phyloP scores from a whole-genome alignment of 139 green algal species.

The Mesotaenium endlicherianum region DNA sequence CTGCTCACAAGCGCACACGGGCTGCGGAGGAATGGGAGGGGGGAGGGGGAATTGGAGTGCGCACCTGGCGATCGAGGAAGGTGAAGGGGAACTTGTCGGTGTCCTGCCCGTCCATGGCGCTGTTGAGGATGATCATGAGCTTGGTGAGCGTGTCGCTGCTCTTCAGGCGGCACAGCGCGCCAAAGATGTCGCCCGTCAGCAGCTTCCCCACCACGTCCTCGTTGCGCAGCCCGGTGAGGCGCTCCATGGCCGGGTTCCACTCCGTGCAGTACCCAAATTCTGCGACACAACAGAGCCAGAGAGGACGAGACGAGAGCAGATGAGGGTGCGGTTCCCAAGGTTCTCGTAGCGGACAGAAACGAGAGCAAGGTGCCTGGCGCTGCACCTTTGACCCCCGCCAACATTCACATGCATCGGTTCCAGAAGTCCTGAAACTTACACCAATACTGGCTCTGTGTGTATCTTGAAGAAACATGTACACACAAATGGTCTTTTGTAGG shows the following conservation, averaged over 20 bases:
- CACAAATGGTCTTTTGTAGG: no score
- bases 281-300: background rate
- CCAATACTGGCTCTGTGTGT: no score
- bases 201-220: slow-evolving; percentile 50
- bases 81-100: slow-evolving; percentile 45
- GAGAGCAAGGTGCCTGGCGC: no score
- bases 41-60: background rate
- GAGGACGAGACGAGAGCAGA: no score
- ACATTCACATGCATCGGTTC: no score
- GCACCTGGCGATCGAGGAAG: slow-evolving; percentile 36
- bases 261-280: slow-evolving; percentile 45
- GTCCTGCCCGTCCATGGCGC: slow-evolving; percentile 48
- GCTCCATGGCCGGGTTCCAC: slow-evolving; percentile 51
- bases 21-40: background rate
- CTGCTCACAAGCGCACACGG: background rate
- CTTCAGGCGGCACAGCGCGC: slow-evolving; percentile 26
- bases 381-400: no score
- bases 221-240: slow-evolving; percentile 16
- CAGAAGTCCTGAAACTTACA: no score
- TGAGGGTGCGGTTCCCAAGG: no score
- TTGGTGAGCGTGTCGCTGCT: slow-evolving; percentile 38
- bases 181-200: slow-evolving; percentile 53
- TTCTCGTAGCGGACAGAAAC: no score
- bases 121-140: slow-evolving; percentile 52
- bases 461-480: no score